Percentiles rank a stretch among this genome's conserved stretches.
phyloP scores from a whole-genome alignment of 225 moss, liverwort and hornwort species.

The Marchantia paleacea region DNA sequence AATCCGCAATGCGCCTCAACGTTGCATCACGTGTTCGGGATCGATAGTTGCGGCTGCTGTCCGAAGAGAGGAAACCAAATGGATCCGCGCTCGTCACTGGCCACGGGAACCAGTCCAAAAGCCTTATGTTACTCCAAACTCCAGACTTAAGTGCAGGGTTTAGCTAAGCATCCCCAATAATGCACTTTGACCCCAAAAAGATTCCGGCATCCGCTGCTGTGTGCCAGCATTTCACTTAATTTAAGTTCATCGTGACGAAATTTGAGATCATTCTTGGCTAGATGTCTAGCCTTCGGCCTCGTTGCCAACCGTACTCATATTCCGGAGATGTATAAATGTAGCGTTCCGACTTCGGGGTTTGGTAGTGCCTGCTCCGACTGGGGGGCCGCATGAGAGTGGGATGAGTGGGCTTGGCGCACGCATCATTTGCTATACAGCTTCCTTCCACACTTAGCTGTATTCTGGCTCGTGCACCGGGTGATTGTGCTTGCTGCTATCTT shows the following conservation, averaged over 20 bases:
- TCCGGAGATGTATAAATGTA: background rate
- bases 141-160: background rate
- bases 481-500: too few relatives aligned
- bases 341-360: background rate
- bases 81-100: background rate
- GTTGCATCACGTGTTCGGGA: background rate
- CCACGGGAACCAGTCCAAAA: too few relatives aligned
- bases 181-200: background rate
- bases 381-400: background rate
- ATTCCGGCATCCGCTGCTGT: background rate
- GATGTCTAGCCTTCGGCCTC: background rate
- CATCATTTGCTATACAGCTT: background rate
- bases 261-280: background rate
- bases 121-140: background rate
- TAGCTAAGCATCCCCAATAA: background rate
- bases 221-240: background rate
- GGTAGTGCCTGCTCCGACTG: background rate
- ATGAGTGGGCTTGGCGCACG: background rate
- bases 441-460: too few relatives aligned
- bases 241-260: background rate
- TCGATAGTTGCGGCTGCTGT: background rate
- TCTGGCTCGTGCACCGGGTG: too few relatives aligned
- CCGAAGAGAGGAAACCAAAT: background rate
- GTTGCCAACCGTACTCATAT: background rate
- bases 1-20: background rate